Conservation (phyloP, 257 asterid species). For the Solanum pimpinellifolium region DNA sequence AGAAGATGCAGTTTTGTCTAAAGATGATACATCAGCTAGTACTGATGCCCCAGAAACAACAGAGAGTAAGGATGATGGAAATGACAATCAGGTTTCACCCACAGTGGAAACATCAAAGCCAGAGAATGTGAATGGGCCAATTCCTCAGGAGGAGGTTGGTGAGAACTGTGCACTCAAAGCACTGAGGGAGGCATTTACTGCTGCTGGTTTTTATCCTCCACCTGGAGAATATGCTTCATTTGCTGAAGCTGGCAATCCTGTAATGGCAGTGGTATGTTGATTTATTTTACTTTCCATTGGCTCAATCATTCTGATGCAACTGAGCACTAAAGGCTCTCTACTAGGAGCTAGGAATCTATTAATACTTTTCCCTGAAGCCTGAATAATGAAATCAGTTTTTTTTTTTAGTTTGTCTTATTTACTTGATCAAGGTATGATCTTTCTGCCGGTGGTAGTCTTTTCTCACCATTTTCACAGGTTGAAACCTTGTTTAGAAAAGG, state of each 20-base stretch:
- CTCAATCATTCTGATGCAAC: not conserved
- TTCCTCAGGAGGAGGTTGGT: slow-evolving; percentile 19
- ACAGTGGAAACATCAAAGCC: slow-evolving; percentile 48
- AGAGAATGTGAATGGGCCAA: slow-evolving; percentile 36
- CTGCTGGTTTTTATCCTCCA: slow-evolving; percentile 59
- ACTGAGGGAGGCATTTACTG: slow-evolving; percentile 86
- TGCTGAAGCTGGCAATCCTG: slow-evolving; percentile 89
- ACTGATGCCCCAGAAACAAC: slow-evolving; percentile 34
- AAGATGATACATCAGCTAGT: slow-evolving; percentile 31
- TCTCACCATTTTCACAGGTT: not conserved
- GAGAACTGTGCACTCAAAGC: slow-evolving; percentile 60
- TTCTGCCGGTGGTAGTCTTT: not conserved
- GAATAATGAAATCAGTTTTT: not conserved
- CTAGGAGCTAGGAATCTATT: not conserved
- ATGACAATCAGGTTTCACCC: slow-evolving; percentile 42
- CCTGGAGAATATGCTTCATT: slow-evolving; percentile 56
- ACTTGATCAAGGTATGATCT: not conserved
- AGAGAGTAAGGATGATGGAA: slow-evolving; percentile 29
- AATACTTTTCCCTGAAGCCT: not conserved
- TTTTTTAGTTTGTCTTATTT: not conserved
- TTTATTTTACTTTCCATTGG: not conserved
- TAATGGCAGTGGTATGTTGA: slow-evolving; percentile 77
- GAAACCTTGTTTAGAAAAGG: not conserved
- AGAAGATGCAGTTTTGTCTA: slow-evolving; percentile 25
- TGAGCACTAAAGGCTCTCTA: not conserved